Percentiles rank a stretch among this genome's conserved stretches.
These are phyloP conservation scores for Adansonia rubrostipa DNA, from an alignment of 441 rosid species.

Conservation along the genomic window DNA sequence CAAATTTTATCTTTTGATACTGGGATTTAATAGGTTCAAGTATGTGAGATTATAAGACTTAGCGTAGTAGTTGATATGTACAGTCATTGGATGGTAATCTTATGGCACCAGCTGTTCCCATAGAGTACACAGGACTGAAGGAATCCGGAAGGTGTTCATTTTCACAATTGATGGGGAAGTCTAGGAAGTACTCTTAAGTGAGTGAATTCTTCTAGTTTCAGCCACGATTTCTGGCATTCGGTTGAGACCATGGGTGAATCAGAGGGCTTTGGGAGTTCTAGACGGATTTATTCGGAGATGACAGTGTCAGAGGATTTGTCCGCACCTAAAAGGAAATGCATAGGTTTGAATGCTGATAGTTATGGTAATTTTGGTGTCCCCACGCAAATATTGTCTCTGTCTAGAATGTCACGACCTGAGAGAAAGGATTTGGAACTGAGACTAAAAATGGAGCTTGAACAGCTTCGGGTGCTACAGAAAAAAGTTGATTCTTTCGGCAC, in stretches of 20 bases:
- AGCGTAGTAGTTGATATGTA: constrained; percentile 55
- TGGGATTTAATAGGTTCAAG: constrained; percentile 15
- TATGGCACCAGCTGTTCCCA: constrained; percentile 71
- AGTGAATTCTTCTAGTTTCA: constrained; percentile 66
- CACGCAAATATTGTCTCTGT: constrained; percentile 57
- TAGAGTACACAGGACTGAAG: constrained; percentile 63
- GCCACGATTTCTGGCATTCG: constrained; percentile 60
- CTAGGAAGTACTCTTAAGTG: constrained; percentile 63
- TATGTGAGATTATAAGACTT: constrained; percentile 21
- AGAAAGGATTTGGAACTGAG: constrained; percentile 58
- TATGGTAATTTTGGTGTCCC: constrained; percentile 54
- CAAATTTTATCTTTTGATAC: neutral
- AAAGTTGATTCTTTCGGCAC: constrained; percentile 53
- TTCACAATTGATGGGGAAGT: constrained; percentile 67
- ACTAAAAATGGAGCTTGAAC: constrained; percentile 76
- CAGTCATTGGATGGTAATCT: constrained; percentile 46
- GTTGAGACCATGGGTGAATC: constrained; percentile 72
- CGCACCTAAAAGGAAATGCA: constrained; percentile 63
- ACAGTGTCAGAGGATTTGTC: constrained; percentile 62
- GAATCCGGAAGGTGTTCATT: constrained; percentile 45
- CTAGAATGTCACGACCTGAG: constrained; percentile 66
- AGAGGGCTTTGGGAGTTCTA: constrained; percentile 74
- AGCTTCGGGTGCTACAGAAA: constrained; percentile 61
- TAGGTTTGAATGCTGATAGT: constrained; percentile 55
- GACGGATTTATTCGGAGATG: constrained; percentile 55